Evolutionary conservation across 495 filamentous ascomycete genomes (phyloP).

Genomic region (Neurospora sp.): DNA sequence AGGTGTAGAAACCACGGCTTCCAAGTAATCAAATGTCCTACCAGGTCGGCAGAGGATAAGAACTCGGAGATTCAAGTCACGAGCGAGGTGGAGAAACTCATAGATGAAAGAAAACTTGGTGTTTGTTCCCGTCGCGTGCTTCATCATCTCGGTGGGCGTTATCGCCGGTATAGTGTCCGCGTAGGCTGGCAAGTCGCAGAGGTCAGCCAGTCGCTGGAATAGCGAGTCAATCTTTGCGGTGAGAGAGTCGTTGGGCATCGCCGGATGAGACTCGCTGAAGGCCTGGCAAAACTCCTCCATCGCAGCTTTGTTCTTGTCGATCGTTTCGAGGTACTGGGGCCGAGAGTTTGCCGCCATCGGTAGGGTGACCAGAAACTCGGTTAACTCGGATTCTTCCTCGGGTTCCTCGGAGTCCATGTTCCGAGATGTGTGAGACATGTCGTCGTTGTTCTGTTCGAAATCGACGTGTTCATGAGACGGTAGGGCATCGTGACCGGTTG

Average conservation of each 20-base stretch:
- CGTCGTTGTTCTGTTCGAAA: background rate
- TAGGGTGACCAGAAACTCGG: conserved; percentile 29
- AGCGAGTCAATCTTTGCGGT: conserved; percentile 26
- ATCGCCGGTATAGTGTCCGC: conserved; percentile 22
- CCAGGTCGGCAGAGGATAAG: conserved; percentile 32
- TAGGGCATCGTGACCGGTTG: conserved; percentile 19
- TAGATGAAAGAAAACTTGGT: conserved; percentile 35
- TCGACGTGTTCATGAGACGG: conserved; percentile 5
- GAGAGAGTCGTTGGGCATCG: conserved; percentile 14
- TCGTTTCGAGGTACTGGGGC: conserved; percentile 27
- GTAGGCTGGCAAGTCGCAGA: conserved; percentile 35
- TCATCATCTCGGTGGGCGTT: conserved; percentile 19
- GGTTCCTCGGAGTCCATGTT: background rate
- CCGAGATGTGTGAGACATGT: background rate
- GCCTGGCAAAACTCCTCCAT: conserved; percentile 24
- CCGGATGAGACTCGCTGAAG: conserved; percentile 12
- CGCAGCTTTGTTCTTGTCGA: conserved; percentile 23
- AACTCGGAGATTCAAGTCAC: conserved; percentile 23
- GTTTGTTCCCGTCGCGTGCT: conserved; percentile 31
- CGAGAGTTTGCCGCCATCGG: conserved; percentile 30
- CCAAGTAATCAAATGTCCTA: conserved; percentile 27
- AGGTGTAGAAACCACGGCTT: conserved; percentile 20
- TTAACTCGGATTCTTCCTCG: conserved; percentile 4
- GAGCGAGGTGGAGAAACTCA: conserved; percentile 27
- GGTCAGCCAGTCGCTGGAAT: conserved; percentile 26